Evolutionary conservation across 2,329 filamentous ascomycete species (phyloP).

Genomic region (Neofusicoccum kwambonambiense): DNA sequence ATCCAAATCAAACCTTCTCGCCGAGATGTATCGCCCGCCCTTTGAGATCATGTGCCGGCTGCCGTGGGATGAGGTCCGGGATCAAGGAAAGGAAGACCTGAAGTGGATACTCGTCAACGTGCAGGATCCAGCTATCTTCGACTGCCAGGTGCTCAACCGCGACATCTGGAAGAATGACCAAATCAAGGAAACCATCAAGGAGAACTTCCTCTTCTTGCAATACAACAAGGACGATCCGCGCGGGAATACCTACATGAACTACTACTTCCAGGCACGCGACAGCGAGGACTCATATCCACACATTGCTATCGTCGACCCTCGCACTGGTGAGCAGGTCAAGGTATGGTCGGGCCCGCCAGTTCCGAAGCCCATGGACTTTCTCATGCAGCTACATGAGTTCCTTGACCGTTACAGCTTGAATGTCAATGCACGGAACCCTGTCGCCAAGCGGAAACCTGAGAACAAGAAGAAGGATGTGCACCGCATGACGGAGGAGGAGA

Average conservation of each 20-base stretch:
- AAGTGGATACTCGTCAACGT: slow-evolving; percentile 97
- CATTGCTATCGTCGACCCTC: slow-evolving; percentile 90
- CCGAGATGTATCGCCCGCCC: slow-evolving; percentile 88
- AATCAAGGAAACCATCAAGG: slow-evolving; percentile 75
- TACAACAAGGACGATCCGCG: slow-evolving; percentile 82
- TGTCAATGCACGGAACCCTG: slow-evolving; percentile 86
- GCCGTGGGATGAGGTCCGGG: slow-evolving; percentile 79
- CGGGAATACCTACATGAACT: slow-evolving; percentile 78
- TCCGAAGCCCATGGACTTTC: slow-evolving; percentile 73
- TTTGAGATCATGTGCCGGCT: slow-evolving; percentile 82
- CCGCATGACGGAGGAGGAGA: slow-evolving; percentile 94
- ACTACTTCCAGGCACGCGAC: slow-evolving; percentile 81
- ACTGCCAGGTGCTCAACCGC: slow-evolving; percentile 89
- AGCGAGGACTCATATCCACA: slow-evolving; percentile 91
- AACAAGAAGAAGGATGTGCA: slow-evolving; percentile 72
- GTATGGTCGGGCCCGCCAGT: slow-evolving; percentile 86
- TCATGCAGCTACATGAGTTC: slow-evolving; percentile 90
- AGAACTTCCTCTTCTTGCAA: slow-evolving; percentile 95
- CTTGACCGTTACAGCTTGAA: slow-evolving; percentile 94
- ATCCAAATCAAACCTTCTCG: slow-evolving; percentile 73
- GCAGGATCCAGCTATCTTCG: slow-evolving; percentile 89
- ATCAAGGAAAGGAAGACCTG: slow-evolving; percentile 79
- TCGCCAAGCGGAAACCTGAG: slow-evolving; percentile 74
- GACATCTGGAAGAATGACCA: slow-evolving; percentile 91
- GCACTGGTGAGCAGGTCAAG: slow-evolving; percentile 96